phyloP scores from a whole-genome alignment of 768 basidiomycete species.

The Udeniomyces megalosporus region DNA sequence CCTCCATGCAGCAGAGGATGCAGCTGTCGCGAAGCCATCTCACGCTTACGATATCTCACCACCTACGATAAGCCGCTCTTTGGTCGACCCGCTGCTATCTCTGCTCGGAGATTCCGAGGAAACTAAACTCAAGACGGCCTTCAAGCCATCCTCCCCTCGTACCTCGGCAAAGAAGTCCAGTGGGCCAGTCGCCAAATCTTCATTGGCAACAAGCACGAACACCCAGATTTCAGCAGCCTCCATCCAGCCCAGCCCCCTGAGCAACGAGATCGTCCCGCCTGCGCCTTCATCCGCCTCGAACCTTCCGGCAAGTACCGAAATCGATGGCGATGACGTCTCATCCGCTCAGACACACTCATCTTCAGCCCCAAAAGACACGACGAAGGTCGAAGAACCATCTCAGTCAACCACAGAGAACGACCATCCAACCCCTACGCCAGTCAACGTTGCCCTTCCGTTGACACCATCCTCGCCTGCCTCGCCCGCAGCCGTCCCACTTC shows the following conservation, averaged over 20 bases:
- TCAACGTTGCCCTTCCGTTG: not conserved
- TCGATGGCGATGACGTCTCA: no score
- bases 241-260: no score
- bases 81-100: not conserved
- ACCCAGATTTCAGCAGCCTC: not conserved
- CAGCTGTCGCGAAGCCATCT: not conserved
- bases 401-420: not conserved
- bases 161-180: no score
- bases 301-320: no score
- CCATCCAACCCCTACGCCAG: not conserved
- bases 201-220: not conserved
- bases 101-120: slow-evolving; percentile 10
- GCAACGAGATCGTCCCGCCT: no score
- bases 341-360: not conserved
- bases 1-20: not conserved
- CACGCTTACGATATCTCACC: no score
- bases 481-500: not conserved
- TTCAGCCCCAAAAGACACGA: not conserved
- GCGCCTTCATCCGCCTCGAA: no score
- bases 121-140: slow-evolving; percentile 12
- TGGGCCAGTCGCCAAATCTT: not conserved
- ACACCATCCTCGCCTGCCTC: not conserved
- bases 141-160: not conserved
- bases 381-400: not conserved
- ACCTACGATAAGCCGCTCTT: no score